A percentile compares a stretch with the other conserved stretches of the same genome.
phyloP scores from a whole-genome alignment of 768 basidiomycete species.

The Hortiboletus campestris region DNA sequence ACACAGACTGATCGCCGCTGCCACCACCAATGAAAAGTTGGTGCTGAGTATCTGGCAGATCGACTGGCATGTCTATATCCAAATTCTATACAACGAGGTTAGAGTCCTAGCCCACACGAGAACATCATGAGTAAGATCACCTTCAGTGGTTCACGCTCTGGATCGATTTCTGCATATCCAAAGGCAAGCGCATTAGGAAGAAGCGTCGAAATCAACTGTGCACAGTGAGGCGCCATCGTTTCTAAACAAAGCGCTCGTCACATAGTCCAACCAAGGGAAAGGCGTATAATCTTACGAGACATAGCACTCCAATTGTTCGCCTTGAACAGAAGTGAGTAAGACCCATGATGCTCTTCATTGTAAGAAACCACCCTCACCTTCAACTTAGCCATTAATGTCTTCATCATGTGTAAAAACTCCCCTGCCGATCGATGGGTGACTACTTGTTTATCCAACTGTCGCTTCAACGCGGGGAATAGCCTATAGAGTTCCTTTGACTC shows the following conservation, averaged over 20 bases:
- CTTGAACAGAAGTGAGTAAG: conserved; percentile 28
- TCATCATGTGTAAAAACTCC: conserved; percentile 54
- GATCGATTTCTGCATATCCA: conserved; percentile 45
- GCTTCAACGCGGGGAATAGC: conserved; percentile 49
- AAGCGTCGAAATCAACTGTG: conserved; percentile 38
- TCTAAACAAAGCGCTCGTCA: conserved; percentile 29
- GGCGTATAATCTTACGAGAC: conserved; percentile 44
- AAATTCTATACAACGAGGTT: conserved; percentile 39
- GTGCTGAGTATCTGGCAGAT: conserved; percentile 35
- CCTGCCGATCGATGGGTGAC: conserved; percentile 50
- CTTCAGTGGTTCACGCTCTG: conserved; percentile 50
- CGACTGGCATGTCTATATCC: conserved; percentile 47
- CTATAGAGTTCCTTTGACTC: conserved; percentile 59
- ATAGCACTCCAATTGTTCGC: conserved; percentile 64
- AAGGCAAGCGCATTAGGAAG: conserved; percentile 49
- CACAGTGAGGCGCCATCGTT: conserved; percentile 47
- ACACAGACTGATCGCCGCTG: conserved; percentile 10
- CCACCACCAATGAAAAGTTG: conserved; percentile 34
- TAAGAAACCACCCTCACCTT: conserved; percentile 39
- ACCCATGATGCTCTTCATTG: not conserved
- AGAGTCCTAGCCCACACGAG: not conserved
- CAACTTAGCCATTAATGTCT: conserved; percentile 67
- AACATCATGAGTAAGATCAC: conserved; percentile 23
- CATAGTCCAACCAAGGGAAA: not conserved
- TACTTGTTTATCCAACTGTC: conserved; percentile 45